Conservation (phyloP, 1,284 basidiomycete genomes). For the Vanrija sp. region DNA sequence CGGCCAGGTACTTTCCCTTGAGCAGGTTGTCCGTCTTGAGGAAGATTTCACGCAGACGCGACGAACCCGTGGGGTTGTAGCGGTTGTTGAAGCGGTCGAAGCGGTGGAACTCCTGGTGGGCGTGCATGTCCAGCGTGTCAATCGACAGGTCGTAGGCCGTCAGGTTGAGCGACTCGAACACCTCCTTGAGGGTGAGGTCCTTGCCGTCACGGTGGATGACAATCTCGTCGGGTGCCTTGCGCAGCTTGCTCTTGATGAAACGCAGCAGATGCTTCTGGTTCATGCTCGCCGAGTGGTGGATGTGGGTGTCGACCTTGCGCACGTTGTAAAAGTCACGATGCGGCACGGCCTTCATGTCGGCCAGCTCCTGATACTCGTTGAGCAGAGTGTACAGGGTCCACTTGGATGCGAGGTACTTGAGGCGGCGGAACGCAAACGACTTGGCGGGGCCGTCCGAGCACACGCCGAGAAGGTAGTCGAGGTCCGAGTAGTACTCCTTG, state of each 20-base stretch:
- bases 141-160: constrained; percentile 98
- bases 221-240: constrained; percentile 63
- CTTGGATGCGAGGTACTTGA: constrained; percentile 93
- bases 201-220: constrained; percentile 93
- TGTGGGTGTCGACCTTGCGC: constrained; percentile 97
- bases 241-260: constrained; percentile 93
- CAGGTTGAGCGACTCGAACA: constrained; percentile 90
- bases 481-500: constrained; percentile 90
- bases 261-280: constrained; percentile 99
- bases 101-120: constrained; percentile 91
- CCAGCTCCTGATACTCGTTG: constrained; percentile 91
- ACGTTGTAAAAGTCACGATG: constrained; percentile 94
- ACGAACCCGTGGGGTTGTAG: constrained; percentile 65
- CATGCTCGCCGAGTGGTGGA: constrained; percentile 98
- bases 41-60: constrained; percentile 92
- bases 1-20: constrained; percentile 87
- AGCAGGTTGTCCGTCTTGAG: constrained; percentile 97
- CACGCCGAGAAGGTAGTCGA: constrained; percentile 82
- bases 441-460: constrained; percentile 94
- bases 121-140: constrained; percentile 99
- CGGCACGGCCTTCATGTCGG: constrained; percentile 82
- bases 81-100: constrained; percentile 88
- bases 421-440: constrained; percentile 86
- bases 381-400: constrained; percentile 90
- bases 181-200: constrained; percentile 83